Evolutionary conservation across 371 early-diverging fungal species (phyloP).

Genomic region (Quaeritorhiza haematococci): DNA sequence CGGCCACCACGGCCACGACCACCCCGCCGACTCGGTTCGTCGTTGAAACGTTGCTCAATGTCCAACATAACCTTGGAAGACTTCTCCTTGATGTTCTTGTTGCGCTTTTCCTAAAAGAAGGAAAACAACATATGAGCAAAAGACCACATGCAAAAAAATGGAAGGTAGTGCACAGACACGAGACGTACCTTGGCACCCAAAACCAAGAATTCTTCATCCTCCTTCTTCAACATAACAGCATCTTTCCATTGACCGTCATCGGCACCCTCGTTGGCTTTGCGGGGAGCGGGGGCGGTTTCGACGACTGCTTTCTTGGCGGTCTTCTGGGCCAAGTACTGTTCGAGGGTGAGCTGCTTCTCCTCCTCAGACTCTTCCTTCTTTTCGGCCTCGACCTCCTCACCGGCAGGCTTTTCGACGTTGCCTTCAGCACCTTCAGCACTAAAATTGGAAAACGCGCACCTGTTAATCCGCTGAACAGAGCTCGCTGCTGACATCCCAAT

Average conservation of each 20-base stretch:
- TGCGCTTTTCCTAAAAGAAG: not conserved
- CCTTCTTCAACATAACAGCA: slow-evolving; percentile 61
- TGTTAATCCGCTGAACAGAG: no score
- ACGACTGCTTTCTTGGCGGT: slow-evolving; percentile 43
- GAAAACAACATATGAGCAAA: slow-evolving; percentile 13
- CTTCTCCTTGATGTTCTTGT: slow-evolving; percentile 43
- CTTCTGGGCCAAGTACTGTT: slow-evolving; percentile 71
- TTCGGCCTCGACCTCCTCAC: not conserved
- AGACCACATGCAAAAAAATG: slow-evolving; percentile 13
- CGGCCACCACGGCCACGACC: slow-evolving; percentile 25
- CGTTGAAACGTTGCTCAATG: slow-evolving; percentile 52
- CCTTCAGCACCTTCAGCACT: not conserved
- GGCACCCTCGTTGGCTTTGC: slow-evolving; percentile 77
- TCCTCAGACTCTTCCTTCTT: slow-evolving; percentile 16
- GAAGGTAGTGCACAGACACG: not conserved
- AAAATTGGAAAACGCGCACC: not conserved
- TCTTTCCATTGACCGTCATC: slow-evolving; percentile 76
- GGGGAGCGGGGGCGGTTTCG: slow-evolving; percentile 43
- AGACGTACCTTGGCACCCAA: slow-evolving; percentile 24
- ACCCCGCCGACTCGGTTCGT: slow-evolving; percentile 26
- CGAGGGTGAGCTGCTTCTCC: slow-evolving; percentile 58
- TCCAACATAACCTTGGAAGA: slow-evolving; percentile 55
- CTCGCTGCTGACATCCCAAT: no score
- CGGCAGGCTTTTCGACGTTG: not conserved
- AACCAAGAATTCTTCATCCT: slow-evolving; percentile 55